Conservation (phyloP, 2,329 filamentous ascomycete genomes). For the Epichloe elymi region DNA sequence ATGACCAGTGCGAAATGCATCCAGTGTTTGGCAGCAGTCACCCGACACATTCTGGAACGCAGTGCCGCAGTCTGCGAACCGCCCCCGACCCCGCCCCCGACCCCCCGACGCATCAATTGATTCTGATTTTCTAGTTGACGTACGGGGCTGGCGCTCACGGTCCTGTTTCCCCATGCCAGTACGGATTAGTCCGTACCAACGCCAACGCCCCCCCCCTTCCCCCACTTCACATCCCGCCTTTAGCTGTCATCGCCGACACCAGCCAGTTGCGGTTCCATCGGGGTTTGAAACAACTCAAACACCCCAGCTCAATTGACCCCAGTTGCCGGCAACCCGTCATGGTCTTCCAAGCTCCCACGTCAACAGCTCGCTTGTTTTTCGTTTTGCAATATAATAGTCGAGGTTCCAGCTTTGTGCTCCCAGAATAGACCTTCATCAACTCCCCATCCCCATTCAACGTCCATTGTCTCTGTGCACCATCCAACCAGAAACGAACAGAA, state of each 20-base stretch:
- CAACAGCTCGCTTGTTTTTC: background rate
- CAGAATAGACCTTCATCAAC: too few relatives aligned
- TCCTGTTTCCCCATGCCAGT: slow-evolving; percentile 10
- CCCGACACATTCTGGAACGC: too few relatives aligned
- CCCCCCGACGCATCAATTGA: too few relatives aligned
- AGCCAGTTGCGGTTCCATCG: slow-evolving; percentile 3
- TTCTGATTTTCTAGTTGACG: too few relatives aligned
- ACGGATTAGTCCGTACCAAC: background rate
- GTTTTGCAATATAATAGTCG: background rate
- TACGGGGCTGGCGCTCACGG: slow-evolving; percentile 2
- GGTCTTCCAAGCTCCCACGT: background rate
- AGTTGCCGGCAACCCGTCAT: background rate
- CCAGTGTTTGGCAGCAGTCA: too few relatives aligned
- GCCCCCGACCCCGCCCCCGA: too few relatives aligned
- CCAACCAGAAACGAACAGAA: background rate
- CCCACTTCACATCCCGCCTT: background rate
- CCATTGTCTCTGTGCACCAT: too few relatives aligned
- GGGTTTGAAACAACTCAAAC: background rate
- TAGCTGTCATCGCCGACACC: slow-evolving; percentile 6
- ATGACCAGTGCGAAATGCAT: too few relatives aligned
- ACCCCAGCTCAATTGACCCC: background rate
- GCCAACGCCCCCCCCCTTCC: background rate
- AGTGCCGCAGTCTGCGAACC: background rate
- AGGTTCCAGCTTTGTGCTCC: too few relatives aligned
- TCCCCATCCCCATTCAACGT: too few relatives aligned